Percentiles rank a stretch among this genome's conserved stretches.
Evolutionary conservation across 2,329 filamentous ascomycete species (phyloP).

Genomic region (Calonectria fujianensis): DNA sequence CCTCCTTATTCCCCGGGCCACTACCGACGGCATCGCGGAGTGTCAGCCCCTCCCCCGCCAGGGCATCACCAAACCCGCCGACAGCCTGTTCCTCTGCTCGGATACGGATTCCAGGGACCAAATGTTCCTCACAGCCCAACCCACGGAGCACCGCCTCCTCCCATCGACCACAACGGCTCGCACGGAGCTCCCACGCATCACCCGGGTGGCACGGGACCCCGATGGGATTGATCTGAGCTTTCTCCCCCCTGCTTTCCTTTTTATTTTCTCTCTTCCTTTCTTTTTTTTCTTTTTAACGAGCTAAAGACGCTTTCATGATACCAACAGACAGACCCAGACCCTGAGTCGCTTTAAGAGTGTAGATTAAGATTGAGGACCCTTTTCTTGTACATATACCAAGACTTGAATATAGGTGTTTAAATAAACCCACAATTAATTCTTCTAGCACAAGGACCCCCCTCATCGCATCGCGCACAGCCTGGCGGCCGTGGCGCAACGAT

Average conservation of each 20-base stretch:
- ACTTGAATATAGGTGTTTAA: not conserved
- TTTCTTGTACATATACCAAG: not conserved
- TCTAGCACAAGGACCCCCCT: not conserved
- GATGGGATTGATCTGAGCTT: not conserved
- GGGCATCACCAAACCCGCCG: not conserved
- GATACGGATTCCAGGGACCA: conserved; percentile 1
- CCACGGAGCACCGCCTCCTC: not conserved
- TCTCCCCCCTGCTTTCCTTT: not conserved
- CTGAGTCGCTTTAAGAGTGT: not conserved
- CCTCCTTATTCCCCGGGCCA: not conserved
- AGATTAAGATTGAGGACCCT: not conserved
- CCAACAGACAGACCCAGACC: not conserved
- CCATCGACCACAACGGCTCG: not conserved
- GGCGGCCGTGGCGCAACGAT: not conserved
- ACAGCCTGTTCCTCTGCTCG: not conserved
- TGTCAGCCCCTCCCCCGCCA: not conserved
- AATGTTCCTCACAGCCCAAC: not conserved
- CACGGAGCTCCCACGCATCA: not conserved
- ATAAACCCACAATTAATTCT: not conserved
- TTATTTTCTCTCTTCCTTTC: not conserved
- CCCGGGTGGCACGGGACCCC: not conserved
- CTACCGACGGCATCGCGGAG: not conserved
- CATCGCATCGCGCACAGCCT: not conserved
- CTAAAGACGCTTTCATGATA: conserved; percentile 2
- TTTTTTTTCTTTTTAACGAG: not conserved